A percentile compares a stretch with the other conserved stretches of the same genome.
These are phyloP conservation scores for Elongisporangium anandrum DNA, from an alignment of 352 stramenopile species.

Conservation along the genomic window DNA sequence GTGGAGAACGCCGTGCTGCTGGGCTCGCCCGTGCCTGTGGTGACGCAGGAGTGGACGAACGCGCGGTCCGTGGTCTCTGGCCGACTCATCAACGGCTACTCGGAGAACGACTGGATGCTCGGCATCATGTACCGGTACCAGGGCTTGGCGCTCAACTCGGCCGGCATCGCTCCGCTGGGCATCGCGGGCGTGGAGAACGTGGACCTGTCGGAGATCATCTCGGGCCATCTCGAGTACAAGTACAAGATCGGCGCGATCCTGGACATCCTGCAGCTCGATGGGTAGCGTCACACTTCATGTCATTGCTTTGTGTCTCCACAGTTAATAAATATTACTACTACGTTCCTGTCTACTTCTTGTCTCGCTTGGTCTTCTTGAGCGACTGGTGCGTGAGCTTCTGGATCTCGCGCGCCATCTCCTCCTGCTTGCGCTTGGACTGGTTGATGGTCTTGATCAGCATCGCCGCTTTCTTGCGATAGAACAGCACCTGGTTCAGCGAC, in stretches of 20 bases:
- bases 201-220: conserved; percentile 75
- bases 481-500: conserved; percentile 54
- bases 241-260: conserved; percentile 84
- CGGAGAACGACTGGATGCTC: conserved; percentile 88
- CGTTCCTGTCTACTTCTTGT: neutral
- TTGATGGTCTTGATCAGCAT: conserved; percentile 68
- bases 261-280: conserved; percentile 68
- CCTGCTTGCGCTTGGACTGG: conserved; percentile 51
- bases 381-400: conserved; percentile 53
- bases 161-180: conserved; percentile 63
- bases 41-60: conserved; percentile 59
- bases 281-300: conserved; percentile 9
- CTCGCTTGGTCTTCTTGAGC: conserved; percentile 31
- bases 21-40: conserved; percentile 65
- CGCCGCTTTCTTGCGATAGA: conserved; percentile 56
- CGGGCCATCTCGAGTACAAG: conserved; percentile 86
- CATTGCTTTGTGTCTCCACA: neutral
- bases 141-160: conserved; percentile 73
- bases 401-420: conserved; percentile 64
- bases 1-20: conserved; percentile 88
- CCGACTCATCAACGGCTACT: conserved; percentile 89
- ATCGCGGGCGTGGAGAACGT: conserved; percentile 78
- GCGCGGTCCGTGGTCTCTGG: conserved; percentile 73
- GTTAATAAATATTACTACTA: neutral
- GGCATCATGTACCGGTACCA: conserved; percentile 89